Base-by-base conservation (phyloP, 352 stramenopile genomes). In the Phytopythium sindhum region DNA sequence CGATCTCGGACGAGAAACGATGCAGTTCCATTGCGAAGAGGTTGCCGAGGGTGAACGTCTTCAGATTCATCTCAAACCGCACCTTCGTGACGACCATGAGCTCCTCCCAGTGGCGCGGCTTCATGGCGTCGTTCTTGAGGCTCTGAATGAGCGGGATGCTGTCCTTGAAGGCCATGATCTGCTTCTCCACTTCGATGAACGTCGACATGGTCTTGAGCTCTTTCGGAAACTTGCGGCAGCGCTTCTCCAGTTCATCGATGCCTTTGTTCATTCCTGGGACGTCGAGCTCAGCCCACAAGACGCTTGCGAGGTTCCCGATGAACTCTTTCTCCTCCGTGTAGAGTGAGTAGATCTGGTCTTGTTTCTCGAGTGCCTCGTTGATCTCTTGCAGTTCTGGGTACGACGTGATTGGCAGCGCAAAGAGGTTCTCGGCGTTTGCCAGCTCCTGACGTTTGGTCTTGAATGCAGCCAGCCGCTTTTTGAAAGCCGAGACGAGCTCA, bases 291-390 rank as follows among this genome's bases (percentile, higher is more conserved):
- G 77, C 88, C 96, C 96, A 99, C 2, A 98, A 65, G 74, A 96
- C 97, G 54, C 80, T 94, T 0, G 86, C 89, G 15, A 98, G 74
- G 15, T 77, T 86, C 12, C 77, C 86, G 50, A 97, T 89, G 54
- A 98, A 98, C 24, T 98, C 89, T 57, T 98, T 98, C 55, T 98
- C 83, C 60, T 98, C 90, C 0, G 77, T 86, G 67, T 98, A 98
- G 4, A 98, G 65, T 15, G 84, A 71, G 65, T 98, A 98, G 26
- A 98, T 92, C 21, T 79, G 69, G 12, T 83, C 78, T 55, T 98
- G 84, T 61, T 97, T 93, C 54, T 97, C 90, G 14, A 98, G 61
- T 14, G 89, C 89, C 29, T 86, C 81, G 4, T 83, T 70, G 19
- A 98, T 85, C 37, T 97, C 78, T 60, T 96, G 87, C 0, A 98